These are phyloP conservation scores for Epichloe bromicola DNA, from an alignment of 2,329 filamentous ascomycete species.

Conservation along the genomic window DNA sequence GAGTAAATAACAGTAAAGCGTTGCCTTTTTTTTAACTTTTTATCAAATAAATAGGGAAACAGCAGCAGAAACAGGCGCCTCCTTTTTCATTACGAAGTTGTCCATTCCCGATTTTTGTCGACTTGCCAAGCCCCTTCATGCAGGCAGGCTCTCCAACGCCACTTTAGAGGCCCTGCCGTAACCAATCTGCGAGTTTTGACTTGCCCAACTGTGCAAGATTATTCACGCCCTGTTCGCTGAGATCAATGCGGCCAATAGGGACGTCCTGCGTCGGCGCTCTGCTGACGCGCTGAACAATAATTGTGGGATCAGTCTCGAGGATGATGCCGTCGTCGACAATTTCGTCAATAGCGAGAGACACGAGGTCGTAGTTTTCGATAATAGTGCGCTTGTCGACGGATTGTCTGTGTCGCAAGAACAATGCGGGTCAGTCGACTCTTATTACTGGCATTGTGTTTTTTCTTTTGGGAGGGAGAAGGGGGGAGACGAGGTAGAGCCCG, in stretches of 20 bases:
- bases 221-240: conserved; percentile 89
- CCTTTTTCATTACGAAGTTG: not conserved
- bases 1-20: not conserved
- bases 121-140: not conserved
- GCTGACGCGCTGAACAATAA: conserved; percentile 85
- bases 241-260: conserved; percentile 84
- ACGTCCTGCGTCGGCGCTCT: conserved; percentile 83
- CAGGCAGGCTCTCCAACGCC: not conserved
- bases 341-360: conserved; percentile 88
- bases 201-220: conserved; percentile 91
- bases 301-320: conserved; percentile 90
- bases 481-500: conserved; percentile 13
- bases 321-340: conserved; percentile 93
- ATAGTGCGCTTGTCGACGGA: conserved; percentile 95
- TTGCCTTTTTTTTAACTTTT: not conserved
- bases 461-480: too few species aligned
- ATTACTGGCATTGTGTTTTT: not conserved
- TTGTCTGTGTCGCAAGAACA: conserved; percentile 43
- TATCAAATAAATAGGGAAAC: not conserved
- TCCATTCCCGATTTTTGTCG: not conserved
- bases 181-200: conserved; percentile 77
- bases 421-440: conserved; percentile 5
- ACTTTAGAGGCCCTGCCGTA: conserved; percentile 65
- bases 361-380: conserved; percentile 96
- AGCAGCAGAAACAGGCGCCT: not conserved